Conservation (phyloP, 1,139 yeast genomes). For the Saccharomycopsis hybrid region DNA sequence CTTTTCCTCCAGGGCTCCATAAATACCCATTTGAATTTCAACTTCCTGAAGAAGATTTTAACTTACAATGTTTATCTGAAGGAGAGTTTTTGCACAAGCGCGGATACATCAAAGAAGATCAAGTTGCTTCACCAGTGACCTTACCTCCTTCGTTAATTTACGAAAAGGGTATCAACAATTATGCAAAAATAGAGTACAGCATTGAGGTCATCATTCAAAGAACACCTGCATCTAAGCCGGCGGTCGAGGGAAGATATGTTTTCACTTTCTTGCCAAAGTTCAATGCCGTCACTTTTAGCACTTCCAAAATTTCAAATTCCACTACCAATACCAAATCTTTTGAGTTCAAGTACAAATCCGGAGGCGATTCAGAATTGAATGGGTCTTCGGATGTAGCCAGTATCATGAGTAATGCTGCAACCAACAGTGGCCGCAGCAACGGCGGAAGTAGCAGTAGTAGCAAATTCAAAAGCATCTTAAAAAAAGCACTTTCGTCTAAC, state of each 20-base stretch:
- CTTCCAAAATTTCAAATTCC: slow-evolving; percentile 2
- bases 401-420: not conserved
- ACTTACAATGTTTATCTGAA: slow-evolving; percentile 11
- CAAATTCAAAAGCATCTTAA: slow-evolving; percentile 10
- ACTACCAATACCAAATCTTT: slow-evolving; percentile 2
- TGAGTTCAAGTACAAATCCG: slow-evolving; percentile 13
- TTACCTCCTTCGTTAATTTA: slow-evolving; percentile 18
- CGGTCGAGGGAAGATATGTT: slow-evolving; percentile 2
- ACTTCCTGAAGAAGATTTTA: slow-evolving; percentile 16
- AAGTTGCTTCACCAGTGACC: slow-evolving; percentile 14
- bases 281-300: slow-evolving; percentile 14
- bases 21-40: slow-evolving; percentile 14
- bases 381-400: not conserved
- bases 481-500: slow-evolving; percentile 6
- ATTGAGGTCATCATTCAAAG: slow-evolving; percentile 14
- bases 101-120: slow-evolving; percentile 19
- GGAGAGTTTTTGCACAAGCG: slow-evolving; percentile 16
- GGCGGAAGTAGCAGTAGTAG: not conserved
- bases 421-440: not conserved
- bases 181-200: slow-evolving; percentile 14
- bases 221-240: slow-evolving; percentile 10
- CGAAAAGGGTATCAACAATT: slow-evolving; percentile 12
- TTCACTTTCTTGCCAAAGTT: slow-evolving; percentile 17
- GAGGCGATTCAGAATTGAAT: not conserved
- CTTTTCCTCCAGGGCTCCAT: slow-evolving; percentile 10